Evolutionary conservation across 371 early-diverging fungal species (phyloP).

Genomic region (Modicella reniformis): DNA sequence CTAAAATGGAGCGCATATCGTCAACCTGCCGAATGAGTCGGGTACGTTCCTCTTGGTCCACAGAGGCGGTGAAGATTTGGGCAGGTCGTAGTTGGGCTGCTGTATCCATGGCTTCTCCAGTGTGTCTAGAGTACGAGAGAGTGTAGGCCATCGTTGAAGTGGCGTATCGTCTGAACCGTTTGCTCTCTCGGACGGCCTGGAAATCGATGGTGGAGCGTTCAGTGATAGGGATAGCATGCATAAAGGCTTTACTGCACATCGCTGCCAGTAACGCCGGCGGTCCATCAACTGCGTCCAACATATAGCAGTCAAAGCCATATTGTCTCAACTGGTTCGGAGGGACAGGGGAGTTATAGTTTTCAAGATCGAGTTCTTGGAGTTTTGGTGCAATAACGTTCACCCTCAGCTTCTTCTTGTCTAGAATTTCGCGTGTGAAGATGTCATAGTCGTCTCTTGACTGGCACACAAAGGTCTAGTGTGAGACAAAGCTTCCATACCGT

Average conservation of each 20-base stretch:
- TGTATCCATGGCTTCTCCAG: constrained; percentile 38
- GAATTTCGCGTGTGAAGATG: constrained; percentile 65
- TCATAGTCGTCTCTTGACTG: constrained; percentile 83
- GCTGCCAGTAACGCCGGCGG: constrained; percentile 73
- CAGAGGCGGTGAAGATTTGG: constrained; percentile 35
- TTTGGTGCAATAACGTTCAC: constrained; percentile 70
- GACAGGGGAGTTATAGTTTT: constrained; percentile 58
- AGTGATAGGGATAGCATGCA: constrained; percentile 68
- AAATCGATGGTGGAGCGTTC: constrained; percentile 44
- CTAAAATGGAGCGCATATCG: constrained; percentile 11
- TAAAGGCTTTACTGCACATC: constrained; percentile 65
- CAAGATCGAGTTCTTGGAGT: constrained; percentile 43
- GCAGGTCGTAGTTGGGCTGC: constrained; percentile 31
- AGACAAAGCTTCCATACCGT: background rate
- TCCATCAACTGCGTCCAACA: constrained; percentile 80
- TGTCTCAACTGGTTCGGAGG: constrained; percentile 53
- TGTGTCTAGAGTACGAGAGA: constrained; percentile 31
- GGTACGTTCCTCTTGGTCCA: constrained; percentile 33
- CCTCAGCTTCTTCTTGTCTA: constrained; percentile 67
- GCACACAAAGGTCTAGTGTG: constrained; percentile 77
- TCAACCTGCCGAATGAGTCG: constrained; percentile 33
- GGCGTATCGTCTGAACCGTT: constrained; percentile 35
- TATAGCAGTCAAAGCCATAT: constrained; percentile 79
- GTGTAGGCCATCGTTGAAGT: constrained; percentile 23
- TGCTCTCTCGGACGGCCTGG: constrained; percentile 28